Evolutionary conservation across 371 early-diverging fungal genomes (phyloP).

Genomic region (Circinella umbellata): DNA sequence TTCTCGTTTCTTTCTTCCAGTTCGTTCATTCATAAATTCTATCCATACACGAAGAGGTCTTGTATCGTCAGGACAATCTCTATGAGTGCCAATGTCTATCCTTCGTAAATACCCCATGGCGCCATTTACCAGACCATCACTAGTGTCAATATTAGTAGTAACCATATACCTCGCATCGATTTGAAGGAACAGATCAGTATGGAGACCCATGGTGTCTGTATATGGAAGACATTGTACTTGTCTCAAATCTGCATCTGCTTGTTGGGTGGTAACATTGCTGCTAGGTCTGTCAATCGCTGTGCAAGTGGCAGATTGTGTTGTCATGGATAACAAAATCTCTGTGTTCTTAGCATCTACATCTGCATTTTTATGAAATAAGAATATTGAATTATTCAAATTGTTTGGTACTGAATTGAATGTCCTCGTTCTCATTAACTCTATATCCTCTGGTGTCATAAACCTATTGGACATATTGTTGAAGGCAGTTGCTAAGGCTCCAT

Average conservation of each 20-base stretch:
- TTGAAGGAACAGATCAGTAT: background rate
- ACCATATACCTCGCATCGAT: background rate
- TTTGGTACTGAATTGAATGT: background rate
- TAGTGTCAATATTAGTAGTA: background rate
- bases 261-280: background rate
- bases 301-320: background rate
- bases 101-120: background rate
- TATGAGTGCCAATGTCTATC: background rate
- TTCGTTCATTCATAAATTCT: background rate
- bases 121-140: slow-evolving; percentile 4
- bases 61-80: background rate
- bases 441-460: slow-evolving; percentile 9
- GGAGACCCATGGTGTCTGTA: slow-evolving; percentile 2
- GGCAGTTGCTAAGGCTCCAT: slow-evolving; percentile 10
- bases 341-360: background rate
- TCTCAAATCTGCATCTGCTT: background rate
- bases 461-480: slow-evolving; percentile 14
- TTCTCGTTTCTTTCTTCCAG: background rate
- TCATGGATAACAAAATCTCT: background rate
- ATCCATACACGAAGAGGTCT: background rate
- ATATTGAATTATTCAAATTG: background rate
- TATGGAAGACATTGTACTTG: background rate
- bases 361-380: background rate
- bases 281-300: background rate
- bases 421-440: background rate